Evolutionary conservation across 179 eudicot genomes (phyloP).

Genomic region (Beta corolliflora): DNA sequence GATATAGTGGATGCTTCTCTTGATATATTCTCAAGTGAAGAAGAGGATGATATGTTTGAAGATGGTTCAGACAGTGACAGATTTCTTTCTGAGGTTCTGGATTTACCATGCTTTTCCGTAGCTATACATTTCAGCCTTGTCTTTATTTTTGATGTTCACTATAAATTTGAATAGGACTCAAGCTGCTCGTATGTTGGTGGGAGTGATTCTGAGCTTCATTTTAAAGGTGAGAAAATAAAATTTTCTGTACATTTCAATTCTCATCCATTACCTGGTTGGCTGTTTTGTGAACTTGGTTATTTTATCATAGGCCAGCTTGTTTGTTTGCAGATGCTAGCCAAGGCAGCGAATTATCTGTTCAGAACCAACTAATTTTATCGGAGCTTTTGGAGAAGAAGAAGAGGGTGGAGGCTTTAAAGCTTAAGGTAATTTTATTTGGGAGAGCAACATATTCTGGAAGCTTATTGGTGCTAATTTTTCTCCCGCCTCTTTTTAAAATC

Average conservation of each 20-base stretch:
- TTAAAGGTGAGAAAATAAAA: conserved; percentile 47
- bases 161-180: conserved; percentile 46
- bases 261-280: background rate
- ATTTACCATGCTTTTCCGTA: background rate
- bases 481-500: background rate
- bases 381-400: conserved; percentile 60
- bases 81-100: conserved; percentile 78
- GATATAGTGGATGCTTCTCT: conserved; percentile 55
- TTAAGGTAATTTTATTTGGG: conserved; percentile 52
- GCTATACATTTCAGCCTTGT: background rate
- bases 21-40: conserved; percentile 59
- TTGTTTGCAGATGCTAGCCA: conserved; percentile 43
- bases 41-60: conserved; percentile 47
- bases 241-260: background rate
- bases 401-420: conserved; percentile 57
- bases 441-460: background rate
- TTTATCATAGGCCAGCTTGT: background rate
- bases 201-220: conserved; percentile 34
- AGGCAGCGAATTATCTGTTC: conserved; percentile 37
- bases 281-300: background rate
- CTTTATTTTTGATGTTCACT: conserved; percentile 14
- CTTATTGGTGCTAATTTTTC: background rate
- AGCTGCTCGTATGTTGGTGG: conserved; percentile 38
- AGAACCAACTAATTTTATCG: conserved; percentile 45
- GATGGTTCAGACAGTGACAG: conserved; percentile 83